These are phyloP conservation scores for Gliomastix tumulicola DNA, from an alignment of 2,329 filamentous ascomycete species.

Conservation along the genomic window DNA sequence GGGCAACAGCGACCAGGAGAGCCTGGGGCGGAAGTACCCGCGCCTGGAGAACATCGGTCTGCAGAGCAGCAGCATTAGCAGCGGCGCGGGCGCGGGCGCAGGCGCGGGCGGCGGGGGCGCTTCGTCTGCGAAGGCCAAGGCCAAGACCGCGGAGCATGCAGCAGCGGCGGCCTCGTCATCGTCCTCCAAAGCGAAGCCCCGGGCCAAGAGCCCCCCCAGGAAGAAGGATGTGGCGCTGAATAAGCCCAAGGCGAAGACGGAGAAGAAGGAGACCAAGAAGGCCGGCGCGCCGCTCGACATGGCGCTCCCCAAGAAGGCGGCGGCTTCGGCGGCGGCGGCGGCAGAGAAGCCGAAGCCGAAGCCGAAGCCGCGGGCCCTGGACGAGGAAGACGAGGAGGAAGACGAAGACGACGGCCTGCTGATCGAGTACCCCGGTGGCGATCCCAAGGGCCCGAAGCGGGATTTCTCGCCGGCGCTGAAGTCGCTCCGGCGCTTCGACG, in stretches of 20 bases:
- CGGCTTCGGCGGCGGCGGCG: conserved; percentile 4
- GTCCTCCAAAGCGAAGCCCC: no score
- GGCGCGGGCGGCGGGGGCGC: conserved; percentile 6
- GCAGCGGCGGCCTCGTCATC: no score
- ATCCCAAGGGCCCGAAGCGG: conserved; percentile 21
- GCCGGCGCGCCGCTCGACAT: conserved; percentile 13
- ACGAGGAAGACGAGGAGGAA: conserved; percentile 46
- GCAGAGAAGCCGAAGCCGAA: conserved; percentile 13
- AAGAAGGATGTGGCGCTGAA: conserved; percentile 13
- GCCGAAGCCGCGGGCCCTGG: conserved; percentile 17
- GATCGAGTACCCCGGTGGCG: conserved; percentile 53
- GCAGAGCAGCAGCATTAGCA: background rate
- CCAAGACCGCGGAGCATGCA: no score
- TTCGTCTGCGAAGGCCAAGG: conserved; percentile 16
- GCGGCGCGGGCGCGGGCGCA: no score
- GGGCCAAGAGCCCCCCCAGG: conserved; percentile 1
- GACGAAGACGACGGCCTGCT: conserved; percentile 51
- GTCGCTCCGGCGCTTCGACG: conserved; percentile 41
- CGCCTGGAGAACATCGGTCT: conserved; percentile 46
- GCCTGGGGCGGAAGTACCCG: conserved; percentile 58
- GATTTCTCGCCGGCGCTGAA: conserved; percentile 45
- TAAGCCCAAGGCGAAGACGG: conserved; percentile 10
- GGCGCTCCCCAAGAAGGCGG: conserved; percentile 6
- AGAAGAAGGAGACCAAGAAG: conserved; percentile 6
- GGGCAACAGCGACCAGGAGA: conserved; percentile 54